Conservation (phyloP, 2,329 filamentous ascomycete species). For the Alternaria conjuncta region DNA sequence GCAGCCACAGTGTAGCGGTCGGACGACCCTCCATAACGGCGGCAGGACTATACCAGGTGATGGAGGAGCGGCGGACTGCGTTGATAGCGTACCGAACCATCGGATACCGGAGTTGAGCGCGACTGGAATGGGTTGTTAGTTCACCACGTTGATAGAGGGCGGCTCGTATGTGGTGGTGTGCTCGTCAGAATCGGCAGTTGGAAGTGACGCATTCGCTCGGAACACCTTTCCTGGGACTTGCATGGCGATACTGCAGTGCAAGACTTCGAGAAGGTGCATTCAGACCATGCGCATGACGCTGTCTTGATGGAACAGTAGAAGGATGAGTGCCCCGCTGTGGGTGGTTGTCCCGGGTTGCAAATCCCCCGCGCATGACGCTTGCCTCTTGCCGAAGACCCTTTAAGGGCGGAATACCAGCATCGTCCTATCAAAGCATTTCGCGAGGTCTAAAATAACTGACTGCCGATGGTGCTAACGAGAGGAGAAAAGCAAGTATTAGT, state of each 20-base stretch:
- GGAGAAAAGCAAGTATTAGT: background rate
- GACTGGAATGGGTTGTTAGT: slow-evolving; percentile 1
- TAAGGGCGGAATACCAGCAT: background rate
- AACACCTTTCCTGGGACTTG: background rate
- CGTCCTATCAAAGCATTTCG: background rate
- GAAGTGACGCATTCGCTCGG: background rate
- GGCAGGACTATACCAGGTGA: background rate
- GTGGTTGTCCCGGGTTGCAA: background rate
- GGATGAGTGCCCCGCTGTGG: slow-evolving; percentile 5
- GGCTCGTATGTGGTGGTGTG: background rate
- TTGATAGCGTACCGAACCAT: slow-evolving; percentile 12
- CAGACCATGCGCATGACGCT: background rate
- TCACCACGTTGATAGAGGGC: background rate
- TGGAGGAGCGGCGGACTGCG: slow-evolving; percentile 1
- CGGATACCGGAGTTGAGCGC: slow-evolving; percentile 20
- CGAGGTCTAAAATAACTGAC: background rate
- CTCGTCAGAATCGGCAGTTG: slow-evolving; percentile 6
- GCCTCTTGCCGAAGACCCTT: slow-evolving; percentile 6
- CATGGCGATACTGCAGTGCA: background rate
- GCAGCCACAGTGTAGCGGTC: slow-evolving; percentile 8
- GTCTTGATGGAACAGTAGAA: background rate
- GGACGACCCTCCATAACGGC: background rate
- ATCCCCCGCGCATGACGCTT: slow-evolving; percentile 12
- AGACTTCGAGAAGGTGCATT: background rate
- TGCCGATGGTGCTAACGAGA: background rate